These are phyloP conservation scores for Xylariaceae sp. DNA, from an alignment of 2,329 filamentous ascomycete genomes.

Conservation along the genomic window DNA sequence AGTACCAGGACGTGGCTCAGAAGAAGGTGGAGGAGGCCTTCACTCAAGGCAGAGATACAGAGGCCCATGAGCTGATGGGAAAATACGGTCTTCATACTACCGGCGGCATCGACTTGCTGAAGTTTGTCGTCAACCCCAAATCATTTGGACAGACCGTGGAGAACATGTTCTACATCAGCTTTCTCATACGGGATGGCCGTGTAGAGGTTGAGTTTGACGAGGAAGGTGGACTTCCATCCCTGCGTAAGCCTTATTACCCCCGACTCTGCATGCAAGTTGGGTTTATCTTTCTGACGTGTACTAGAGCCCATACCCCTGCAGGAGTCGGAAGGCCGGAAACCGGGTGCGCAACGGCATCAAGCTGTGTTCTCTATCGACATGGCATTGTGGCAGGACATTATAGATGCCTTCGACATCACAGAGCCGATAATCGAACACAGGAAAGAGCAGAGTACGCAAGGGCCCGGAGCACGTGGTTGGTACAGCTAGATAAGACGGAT, in stretches of 20 bases:
- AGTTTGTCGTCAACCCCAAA: constrained; percentile 81
- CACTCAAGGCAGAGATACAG: constrained; percentile 40
- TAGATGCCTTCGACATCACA: constrained; percentile 69
- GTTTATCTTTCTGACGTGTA: constrained; percentile 18
- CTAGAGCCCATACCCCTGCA: constrained; percentile 34
- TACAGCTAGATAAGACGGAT: constrained; percentile 58
- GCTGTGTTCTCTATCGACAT: constrained; percentile 86
- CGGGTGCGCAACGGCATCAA: constrained; percentile 67
- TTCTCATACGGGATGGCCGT: constrained; percentile 81
- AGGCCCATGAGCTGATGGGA: constrained; percentile 52
- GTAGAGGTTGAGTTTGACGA: constrained; percentile 70
- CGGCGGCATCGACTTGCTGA: constrained; percentile 71
- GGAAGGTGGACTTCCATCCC: constrained; percentile 66
- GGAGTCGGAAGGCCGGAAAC: constrained; percentile 38
- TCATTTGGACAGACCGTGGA: constrained; percentile 95
- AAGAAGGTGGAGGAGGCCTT: constrained; percentile 39
- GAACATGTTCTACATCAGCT: constrained; percentile 95
- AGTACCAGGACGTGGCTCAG: constrained; percentile 43
- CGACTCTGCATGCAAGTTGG: too few relatives aligned
- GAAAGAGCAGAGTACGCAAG: constrained; percentile 47
- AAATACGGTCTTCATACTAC: constrained; percentile 60
- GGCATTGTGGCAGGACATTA: constrained; percentile 72
- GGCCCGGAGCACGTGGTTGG: constrained; percentile 58
- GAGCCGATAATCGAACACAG: constrained; percentile 82
- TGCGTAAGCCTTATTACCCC: constrained; percentile 57